phyloP scores from a whole-genome alignment of 352 stramenopile species.

The Blastocystis sp. region DNA sequence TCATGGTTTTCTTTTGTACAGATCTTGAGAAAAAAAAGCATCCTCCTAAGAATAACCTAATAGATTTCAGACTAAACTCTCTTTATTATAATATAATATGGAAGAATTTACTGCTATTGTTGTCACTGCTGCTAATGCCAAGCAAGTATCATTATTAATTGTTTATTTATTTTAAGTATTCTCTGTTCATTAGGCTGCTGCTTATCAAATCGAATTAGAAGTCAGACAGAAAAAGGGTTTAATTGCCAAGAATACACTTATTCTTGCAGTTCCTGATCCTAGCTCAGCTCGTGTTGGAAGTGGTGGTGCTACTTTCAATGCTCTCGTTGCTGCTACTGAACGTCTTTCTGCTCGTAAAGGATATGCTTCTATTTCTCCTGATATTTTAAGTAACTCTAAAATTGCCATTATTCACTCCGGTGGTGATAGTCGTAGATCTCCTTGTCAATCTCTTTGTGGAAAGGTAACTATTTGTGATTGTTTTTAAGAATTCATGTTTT shows the following conservation, averaged over 20 bases:
- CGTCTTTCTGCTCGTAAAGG: conserved; percentile 25
- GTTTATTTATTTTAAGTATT: background rate
- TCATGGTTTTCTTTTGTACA: too few relatives aligned
- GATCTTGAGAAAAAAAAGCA: too few relatives aligned
- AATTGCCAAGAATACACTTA: conserved; percentile 34
- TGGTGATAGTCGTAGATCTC: conserved; percentile 32
- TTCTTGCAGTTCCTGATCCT: conserved; percentile 36
- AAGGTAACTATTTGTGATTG: background rate
- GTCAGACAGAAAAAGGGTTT: conserved; percentile 34
- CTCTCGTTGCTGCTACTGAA: conserved; percentile 34
- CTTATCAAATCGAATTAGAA: conserved; percentile 33
- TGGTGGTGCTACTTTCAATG: conserved; percentile 40
- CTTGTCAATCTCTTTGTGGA: conserved; percentile 35
- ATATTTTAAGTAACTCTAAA: conserved; percentile 34
- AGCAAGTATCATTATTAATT: conserved; percentile 4
- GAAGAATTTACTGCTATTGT: conserved; percentile 38
- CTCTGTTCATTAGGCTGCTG: conserved; percentile 15
- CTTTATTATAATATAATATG: too few relatives aligned
- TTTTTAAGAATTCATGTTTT: too few relatives aligned
- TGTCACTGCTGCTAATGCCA: conserved; percentile 26
- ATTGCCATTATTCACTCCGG: conserved; percentile 38
- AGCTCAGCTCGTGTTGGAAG: conserved; percentile 32
- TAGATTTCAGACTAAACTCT: too few relatives aligned
- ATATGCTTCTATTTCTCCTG: conserved; percentile 34
- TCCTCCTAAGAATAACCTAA: too few relatives aligned